phyloP scores from a whole-genome alignment of 306 rosid genomes.

The Erythrophleum fordii region DNA sequence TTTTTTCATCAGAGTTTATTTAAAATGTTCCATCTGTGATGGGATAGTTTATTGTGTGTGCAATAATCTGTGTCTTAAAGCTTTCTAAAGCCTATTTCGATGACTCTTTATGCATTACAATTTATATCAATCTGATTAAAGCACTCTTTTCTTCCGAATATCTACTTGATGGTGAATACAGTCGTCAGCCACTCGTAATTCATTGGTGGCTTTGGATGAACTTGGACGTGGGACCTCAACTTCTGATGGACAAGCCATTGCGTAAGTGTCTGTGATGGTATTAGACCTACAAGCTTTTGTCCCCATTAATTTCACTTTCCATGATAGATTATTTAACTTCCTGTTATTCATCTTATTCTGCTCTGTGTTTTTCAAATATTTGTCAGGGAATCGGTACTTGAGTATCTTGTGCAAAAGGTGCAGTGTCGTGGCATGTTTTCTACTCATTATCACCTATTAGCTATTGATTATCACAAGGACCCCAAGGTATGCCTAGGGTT shows the following conservation, averaged over 20 bases:
- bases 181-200: constrained; percentile 84
- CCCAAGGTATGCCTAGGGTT: constrained; percentile 47
- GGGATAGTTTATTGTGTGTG: constrained; percentile 4
- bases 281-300: constrained; percentile 10
- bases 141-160: constrained; percentile 26
- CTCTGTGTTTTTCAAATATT: constrained; percentile 19
- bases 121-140: constrained; percentile 14
- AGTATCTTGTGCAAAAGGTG: constrained; percentile 66
- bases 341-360: constrained; percentile 19
- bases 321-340: not conserved
- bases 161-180: constrained; percentile 46
- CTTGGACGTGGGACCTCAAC: constrained; percentile 99
- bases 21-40: constrained; percentile 21
- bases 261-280: constrained; percentile 52
- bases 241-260: constrained; percentile 99
- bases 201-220: constrained; percentile 88
- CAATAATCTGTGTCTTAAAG: not conserved
- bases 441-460: constrained; percentile 68
- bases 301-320: not conserved
- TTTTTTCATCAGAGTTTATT: not conserved
- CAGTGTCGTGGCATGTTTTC: constrained; percentile 73
- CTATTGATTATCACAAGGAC: constrained; percentile 54
- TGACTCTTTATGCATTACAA: not conserved
- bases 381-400: constrained; percentile 68
- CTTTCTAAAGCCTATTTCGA: constrained; percentile 10